A percentile compares a stretch with the other conserved stretches of the same genome.
phyloP scores from a whole-genome alignment of 331 rosid species.

The Prunus yedoensis region DNA sequence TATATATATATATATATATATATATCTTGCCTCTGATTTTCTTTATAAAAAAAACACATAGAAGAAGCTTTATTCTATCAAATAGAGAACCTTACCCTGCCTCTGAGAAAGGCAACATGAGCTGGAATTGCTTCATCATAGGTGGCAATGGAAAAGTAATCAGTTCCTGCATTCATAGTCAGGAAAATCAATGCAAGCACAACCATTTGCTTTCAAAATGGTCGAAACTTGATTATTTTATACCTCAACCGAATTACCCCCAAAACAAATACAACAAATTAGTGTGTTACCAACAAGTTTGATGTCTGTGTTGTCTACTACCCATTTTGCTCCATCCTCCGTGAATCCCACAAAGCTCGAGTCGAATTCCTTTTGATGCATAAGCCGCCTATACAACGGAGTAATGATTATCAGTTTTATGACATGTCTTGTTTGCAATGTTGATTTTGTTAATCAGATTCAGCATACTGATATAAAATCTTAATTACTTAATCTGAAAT shows the following conservation, averaged over 20 bases:
- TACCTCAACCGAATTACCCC: too few species aligned
- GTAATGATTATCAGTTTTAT: background rate
- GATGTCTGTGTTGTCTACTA: slow-evolving; percentile 72
- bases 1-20: too few species aligned
- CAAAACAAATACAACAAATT: too few species aligned
- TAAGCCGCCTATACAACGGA: slow-evolving; percentile 50
- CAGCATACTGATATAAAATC: background rate
- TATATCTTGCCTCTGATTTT: too few species aligned
- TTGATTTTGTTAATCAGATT: background rate
- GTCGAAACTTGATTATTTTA: background rate
- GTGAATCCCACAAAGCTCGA: slow-evolving; percentile 65
- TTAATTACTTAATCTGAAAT: background rate
- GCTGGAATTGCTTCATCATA: slow-evolving; percentile 50
- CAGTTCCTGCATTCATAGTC: slow-evolving; percentile 49
- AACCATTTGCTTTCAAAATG: background rate
- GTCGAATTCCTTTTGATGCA: slow-evolving; percentile 72
- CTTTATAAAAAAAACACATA: too few species aligned
- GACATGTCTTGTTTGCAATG: background rate
- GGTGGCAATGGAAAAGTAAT: slow-evolving; percentile 69
- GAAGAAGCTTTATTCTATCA: background rate
- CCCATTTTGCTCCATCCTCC: slow-evolving; percentile 83
- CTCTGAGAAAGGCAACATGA: slow-evolving; percentile 52
- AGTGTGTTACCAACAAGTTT: slow-evolving; percentile 71
- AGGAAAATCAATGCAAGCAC: background rate
- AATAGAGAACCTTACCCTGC: slow-evolving; percentile 47